phyloP scores from a whole-genome alignment of 306 rosid genomes.

The Begonia fuchsioides region DNA sequence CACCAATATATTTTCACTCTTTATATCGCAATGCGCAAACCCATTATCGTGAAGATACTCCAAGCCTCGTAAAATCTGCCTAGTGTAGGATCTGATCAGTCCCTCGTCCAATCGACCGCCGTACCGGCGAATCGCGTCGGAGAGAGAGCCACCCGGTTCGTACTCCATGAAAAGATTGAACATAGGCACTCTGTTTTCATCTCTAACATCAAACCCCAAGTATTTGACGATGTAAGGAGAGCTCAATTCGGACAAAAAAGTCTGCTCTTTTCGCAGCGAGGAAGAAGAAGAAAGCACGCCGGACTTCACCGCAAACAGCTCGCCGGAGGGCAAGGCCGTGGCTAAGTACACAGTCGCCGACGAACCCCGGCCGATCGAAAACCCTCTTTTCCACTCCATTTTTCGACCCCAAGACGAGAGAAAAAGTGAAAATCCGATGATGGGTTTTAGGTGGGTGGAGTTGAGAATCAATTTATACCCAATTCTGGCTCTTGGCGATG shows the following conservation, averaged over 20 bases:
- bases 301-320: constrained; percentile 28
- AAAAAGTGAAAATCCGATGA: too few relatives aligned
- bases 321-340: constrained; percentile 7
- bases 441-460: too few relatives aligned
- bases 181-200: too few relatives aligned
- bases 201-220: too few relatives aligned
- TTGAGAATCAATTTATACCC: too few relatives aligned
- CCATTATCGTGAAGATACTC: constrained; percentile 25
- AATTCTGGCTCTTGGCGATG: too few relatives aligned
- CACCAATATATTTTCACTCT: constrained; percentile 30
- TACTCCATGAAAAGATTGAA: constrained; percentile 16
- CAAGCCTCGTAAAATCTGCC: constrained; percentile 34
- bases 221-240: too few relatives aligned
- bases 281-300: constrained; percentile 15
- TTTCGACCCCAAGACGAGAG: too few relatives aligned
- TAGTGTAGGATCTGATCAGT: constrained; percentile 15
- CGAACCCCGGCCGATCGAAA: constrained; percentile 34
- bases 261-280: constrained; percentile 23
- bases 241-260: too few relatives aligned
- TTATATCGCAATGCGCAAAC: constrained; percentile 46
- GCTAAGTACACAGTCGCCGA: constrained; percentile 30
- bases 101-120: constrained; percentile 24
- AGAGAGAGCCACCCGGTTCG: constrained; percentile 27
- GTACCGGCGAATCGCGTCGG: constrained; percentile 14
- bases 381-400: constrained; percentile 37